phyloP scores from a whole-genome alignment of 805 yeast species.

The Suhomyces emberorum region DNA sequence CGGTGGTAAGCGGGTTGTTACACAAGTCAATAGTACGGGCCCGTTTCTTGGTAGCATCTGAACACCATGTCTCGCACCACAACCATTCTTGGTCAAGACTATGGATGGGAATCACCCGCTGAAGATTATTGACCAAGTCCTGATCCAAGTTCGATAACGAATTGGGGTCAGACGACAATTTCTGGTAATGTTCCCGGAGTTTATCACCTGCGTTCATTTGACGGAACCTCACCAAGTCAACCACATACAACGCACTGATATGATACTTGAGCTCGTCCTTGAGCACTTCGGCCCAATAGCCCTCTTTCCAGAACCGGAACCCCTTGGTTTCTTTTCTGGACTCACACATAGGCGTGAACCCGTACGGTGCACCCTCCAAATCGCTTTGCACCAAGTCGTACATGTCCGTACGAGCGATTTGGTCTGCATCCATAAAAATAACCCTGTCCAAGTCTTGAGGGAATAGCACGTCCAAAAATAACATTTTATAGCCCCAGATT shows the following conservation, averaged over 20 bases:
- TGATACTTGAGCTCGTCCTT: constrained; percentile 64
- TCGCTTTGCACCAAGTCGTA: constrained; percentile 65
- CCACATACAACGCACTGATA: constrained; percentile 79
- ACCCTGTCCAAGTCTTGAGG: constrained; percentile 74
- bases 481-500: constrained; percentile 84
- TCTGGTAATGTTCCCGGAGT: constrained; percentile 81
- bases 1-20: constrained; percentile 79
- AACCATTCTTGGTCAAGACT: constrained; percentile 82
- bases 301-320: constrained; percentile 87
- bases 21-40: constrained; percentile 85
- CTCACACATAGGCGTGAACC: constrained; percentile 84
- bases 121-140: constrained; percentile 89
- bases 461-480: constrained; percentile 82
- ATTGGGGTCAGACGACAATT: constrained; percentile 69
- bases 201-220: constrained; percentile 70
- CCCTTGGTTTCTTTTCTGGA: constrained; percentile 79
- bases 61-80: constrained; percentile 95
- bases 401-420: constrained; percentile 73
- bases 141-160: constrained; percentile 86
- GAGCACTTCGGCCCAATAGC: constrained; percentile 76
- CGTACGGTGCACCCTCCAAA: constrained; percentile 79
- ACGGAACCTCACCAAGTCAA: constrained; percentile 70
- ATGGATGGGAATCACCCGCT: constrained; percentile 59
- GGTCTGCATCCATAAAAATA: constrained; percentile 85
- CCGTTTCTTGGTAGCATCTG: constrained; percentile 51